Percentiles rank a stretch among this genome's conserved stretches.
Conservation (phyloP, 768 basidiomycete species). For the Boletus rubroflammeus region DNA sequence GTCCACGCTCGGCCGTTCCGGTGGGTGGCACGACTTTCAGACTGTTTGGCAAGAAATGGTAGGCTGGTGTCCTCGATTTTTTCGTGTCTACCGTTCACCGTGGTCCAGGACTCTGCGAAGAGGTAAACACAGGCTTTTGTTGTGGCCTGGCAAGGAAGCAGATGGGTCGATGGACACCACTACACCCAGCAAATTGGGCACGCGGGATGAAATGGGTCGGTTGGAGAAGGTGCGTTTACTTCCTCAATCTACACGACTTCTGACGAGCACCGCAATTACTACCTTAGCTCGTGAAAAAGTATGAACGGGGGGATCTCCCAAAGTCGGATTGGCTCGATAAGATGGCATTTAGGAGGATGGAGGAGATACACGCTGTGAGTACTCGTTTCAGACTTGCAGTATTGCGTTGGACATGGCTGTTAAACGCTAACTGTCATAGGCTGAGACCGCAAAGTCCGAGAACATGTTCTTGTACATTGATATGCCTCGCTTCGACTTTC, state of each 20-base stretch:
- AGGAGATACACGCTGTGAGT: conserved; percentile 86
- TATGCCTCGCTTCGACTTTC: conserved; percentile 94
- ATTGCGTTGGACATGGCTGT: not conserved
- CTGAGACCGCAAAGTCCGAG: conserved; percentile 87
- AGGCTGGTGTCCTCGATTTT: conserved; percentile 15
- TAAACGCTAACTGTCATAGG: conserved; percentile 50
- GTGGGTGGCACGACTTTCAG: conserved; percentile 90
- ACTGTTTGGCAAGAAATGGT: conserved; percentile 94
- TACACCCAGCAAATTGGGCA: conserved; percentile 83
- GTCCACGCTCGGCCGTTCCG: conserved; percentile 72
- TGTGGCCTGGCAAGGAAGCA: conserved; percentile 83
- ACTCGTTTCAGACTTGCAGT: not conserved
- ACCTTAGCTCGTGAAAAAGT: conserved; percentile 83
- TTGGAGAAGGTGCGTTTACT: conserved; percentile 70
- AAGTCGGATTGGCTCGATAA: conserved; percentile 97
- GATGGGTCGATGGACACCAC: conserved; percentile 78
- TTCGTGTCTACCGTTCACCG: not conserved
- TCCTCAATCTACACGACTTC: not conserved
- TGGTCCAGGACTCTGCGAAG: conserved; percentile 72
- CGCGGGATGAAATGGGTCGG: conserved; percentile 90
- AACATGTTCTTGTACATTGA: conserved; percentile 97
- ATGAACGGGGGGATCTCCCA: conserved; percentile 88
- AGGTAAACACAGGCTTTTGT: conserved; percentile 83
- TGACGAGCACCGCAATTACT: not conserved
- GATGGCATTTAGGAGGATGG: conserved; percentile 90